Evolutionary conservation across 345 rosid species (phyloP).

Genomic region (Syzygium grande): DNA sequence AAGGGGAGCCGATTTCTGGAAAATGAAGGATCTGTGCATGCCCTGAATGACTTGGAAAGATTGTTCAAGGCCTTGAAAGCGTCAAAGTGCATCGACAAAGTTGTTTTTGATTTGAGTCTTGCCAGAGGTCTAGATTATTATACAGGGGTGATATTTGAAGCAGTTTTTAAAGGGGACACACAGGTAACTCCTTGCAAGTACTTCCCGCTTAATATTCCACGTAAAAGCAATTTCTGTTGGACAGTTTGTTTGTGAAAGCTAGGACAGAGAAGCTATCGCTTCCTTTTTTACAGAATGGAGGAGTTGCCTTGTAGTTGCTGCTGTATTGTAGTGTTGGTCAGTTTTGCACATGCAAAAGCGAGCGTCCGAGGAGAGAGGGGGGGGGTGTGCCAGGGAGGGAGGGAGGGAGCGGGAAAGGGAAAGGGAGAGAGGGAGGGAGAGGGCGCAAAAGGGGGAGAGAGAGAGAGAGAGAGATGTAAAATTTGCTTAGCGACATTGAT

Average conservation of each 20-base stretch:
- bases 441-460: no score
- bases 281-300: background rate
- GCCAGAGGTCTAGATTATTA: conserved; percentile 99
- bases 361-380: no score
- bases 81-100: conserved; percentile 63
- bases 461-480: background rate
- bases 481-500: background rate
- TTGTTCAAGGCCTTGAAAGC: conserved; percentile 76
- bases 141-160: conserved; percentile 92
- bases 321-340: background rate
- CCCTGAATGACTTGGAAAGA: conserved; percentile 66
- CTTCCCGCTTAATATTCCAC: background rate
- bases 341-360: no score
- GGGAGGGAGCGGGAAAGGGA: no score
- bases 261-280: background rate
- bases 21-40: conserved; percentile 50
- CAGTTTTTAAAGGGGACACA: conserved; percentile 68
- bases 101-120: conserved; percentile 92
- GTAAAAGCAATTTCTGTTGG: background rate
- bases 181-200: conserved; percentile 38
- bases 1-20: conserved; percentile 49
- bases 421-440: no score
- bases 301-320: background rate
- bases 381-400: no score
- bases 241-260: background rate